A percentile compares a stretch with the other conserved stretches of the same genome.
These are phyloP conservation scores for Gloeostereum incarnatum DNA, from an alignment of 768 basidiomycete genomes.

Conservation along the genomic window DNA sequence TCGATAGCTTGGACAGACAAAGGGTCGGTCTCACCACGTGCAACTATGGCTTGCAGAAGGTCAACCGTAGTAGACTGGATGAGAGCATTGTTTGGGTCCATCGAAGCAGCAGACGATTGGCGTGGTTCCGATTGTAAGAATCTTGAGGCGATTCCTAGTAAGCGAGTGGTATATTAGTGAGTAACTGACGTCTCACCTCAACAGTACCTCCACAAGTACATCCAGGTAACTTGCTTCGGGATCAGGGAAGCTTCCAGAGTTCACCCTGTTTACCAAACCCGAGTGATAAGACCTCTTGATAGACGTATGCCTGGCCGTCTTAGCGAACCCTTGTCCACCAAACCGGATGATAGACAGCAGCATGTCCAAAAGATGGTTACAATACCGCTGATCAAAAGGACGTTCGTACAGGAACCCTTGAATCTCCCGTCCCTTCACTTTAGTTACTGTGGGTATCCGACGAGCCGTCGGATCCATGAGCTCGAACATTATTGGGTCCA, in stretches of 20 bases:
- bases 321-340: slow-evolving; percentile 83
- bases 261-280: slow-evolving; percentile 52
- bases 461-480: slow-evolving; percentile 64
- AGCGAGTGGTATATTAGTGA: neutral
- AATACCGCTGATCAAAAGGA: slow-evolving; percentile 68
- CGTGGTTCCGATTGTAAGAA: slow-evolving; percentile 75
- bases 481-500: slow-evolving; percentile 81
- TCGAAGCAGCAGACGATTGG: slow-evolving; percentile 29
- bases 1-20: slow-evolving; percentile 56
- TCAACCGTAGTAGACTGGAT: slow-evolving; percentile 76
- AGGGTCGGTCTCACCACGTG: slow-evolving; percentile 71
- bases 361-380: slow-evolving; percentile 67
- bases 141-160: slow-evolving; percentile 25
- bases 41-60: slow-evolving; percentile 71
- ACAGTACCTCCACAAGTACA: slow-evolving; percentile 59
- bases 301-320: slow-evolving; percentile 54
- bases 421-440: slow-evolving; percentile 57
- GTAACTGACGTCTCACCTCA: slow-evolving; percentile 39
- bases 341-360: slow-evolving; percentile 73
- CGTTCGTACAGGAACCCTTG: slow-evolving; percentile 61
- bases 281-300: slow-evolving; percentile 59
- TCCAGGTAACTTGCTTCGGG: slow-evolving; percentile 69
- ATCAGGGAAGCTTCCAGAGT: slow-evolving; percentile 44
- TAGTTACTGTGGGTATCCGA: slow-evolving; percentile 36
- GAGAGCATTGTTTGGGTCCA: slow-evolving; percentile 50